Evolutionary conservation across 164 flowering plant species (phyloP), one percentile per base, ranked within the genome.

Genomic region (Liriodendron chinense): DNA sequence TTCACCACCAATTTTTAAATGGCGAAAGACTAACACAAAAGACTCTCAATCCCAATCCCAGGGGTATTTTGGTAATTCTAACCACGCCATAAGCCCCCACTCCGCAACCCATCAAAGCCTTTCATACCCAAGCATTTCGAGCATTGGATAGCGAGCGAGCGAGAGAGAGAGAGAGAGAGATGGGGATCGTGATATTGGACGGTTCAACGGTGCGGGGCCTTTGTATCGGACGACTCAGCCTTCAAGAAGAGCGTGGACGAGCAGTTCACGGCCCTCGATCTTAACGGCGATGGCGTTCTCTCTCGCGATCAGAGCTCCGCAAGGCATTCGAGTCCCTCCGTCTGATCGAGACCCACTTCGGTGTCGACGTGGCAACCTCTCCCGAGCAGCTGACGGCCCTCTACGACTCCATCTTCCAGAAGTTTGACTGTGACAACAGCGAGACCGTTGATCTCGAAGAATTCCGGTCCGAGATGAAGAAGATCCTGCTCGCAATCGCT

Each of bases 401-500:
- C 28, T 94, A 94, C 88, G 87, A 91, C 73, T 87, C 96, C 3
- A 88, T 94, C 71, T 92, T 94, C 78, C 91, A 88, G 18, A 79
- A 77, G 61, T 92, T 94, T 75, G 98, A 94, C 76, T 63, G 78
- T 70, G 98, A 94, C 68, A 76, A 65, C 12, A 92, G 81, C 77
- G 94, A 91, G 2, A 85, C 87, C n/a, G 85, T 94, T 7, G 98
- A 94, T 68, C 79, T 78, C 65, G 82, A 82, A 64, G 98, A 94
- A 85, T 94, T 90, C 80, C 67, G 84, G 70, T 47, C 80, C 0
- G 96, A 92, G 90, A 87, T 89, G 86, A 87, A 84, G 91, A 86
- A 87, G 80, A 94, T 94, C 69, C 75, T 94, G 97, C 84, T 91
- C 3, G 97, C 94, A 6, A 85, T 94, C 6, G 98, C 98, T 14